Conservation (phyloP, 257 asterid genomes). For the Linaria vulgaris region DNA sequence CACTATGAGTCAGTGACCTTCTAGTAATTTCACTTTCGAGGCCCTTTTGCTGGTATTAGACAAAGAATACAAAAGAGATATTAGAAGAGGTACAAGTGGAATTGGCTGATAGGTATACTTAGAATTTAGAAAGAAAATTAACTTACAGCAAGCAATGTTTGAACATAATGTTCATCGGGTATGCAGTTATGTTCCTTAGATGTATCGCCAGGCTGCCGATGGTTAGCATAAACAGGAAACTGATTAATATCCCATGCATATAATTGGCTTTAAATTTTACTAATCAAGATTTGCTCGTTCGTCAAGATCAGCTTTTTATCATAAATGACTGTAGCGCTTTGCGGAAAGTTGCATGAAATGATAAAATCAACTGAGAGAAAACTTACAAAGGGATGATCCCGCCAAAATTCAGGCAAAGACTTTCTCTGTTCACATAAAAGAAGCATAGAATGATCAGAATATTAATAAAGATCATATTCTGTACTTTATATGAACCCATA, state of each 20-base stretch:
- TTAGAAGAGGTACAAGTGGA: neutral
- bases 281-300: constrained; percentile 4
- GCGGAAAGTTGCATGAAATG: constrained; percentile 21
- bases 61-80: constrained; percentile 16
- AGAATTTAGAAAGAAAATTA: constrained; percentile 8
- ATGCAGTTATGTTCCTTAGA: constrained; percentile 90
- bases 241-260: neutral
- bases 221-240: constrained; percentile 9
- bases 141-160: constrained; percentile 86
- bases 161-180: constrained; percentile 99
- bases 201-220: constrained; percentile 70
- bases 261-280: constrained; percentile 3
- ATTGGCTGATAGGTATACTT: neutral
- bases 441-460: constrained; percentile 23
- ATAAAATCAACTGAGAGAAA: constrained; percentile 21
- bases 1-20: constrained; percentile 86
- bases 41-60: constrained; percentile 57
- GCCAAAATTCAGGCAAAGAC: constrained; percentile 97
- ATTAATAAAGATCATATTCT: neutral
- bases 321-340: constrained; percentile 4
- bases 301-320: neutral
- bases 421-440: constrained; percentile 53
- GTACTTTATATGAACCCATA: constrained; percentile 12
- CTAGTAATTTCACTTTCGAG: constrained; percentile 73
- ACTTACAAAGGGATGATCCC: constrained; percentile 82